Percentiles rank a stretch among this genome's conserved stretches.
Evolutionary conservation across 371 early-diverging fungal genomes (phyloP).

Genomic region (Cokeromyces recurvatus): DNA sequence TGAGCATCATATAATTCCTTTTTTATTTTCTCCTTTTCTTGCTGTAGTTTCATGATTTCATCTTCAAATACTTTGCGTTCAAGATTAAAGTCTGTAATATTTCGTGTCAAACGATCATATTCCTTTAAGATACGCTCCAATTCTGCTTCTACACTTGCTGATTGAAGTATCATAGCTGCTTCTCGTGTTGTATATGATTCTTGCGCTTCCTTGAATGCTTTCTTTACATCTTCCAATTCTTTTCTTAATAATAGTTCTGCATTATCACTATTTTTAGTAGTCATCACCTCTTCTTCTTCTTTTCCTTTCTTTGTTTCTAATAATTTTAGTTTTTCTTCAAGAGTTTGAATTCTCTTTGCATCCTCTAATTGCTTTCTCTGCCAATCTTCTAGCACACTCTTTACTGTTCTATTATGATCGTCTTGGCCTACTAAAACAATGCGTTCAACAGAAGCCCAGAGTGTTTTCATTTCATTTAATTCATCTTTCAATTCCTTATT

Average conservation of each 20-base stretch:
- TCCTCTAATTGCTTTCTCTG: too few relatives aligned
- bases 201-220: constrained; percentile 11
- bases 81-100: constrained; percentile 39
- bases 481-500: too few relatives aligned
- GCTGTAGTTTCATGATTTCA: constrained; percentile 16
- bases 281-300: too few relatives aligned
- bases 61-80: constrained; percentile 36
- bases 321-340: too few relatives aligned
- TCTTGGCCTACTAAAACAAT: too few relatives aligned
- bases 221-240: background rate
- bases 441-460: too few relatives aligned
- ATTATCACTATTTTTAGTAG: too few relatives aligned
- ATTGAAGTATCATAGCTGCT: constrained; percentile 28
- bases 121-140: constrained; percentile 38
- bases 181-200: constrained; percentile 31
- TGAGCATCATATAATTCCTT: constrained; percentile 27
- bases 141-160: constrained; percentile 39
- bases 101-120: constrained; percentile 46
- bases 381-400: too few relatives aligned
- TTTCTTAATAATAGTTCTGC: background rate
- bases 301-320: too few relatives aligned
- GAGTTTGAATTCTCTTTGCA: too few relatives aligned
- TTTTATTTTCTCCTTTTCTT: constrained; percentile 24
- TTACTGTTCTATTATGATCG: too few relatives aligned
- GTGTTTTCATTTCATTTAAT: too few relatives aligned